Base-by-base conservation (phyloP, 2,329 filamentous ascomycete species). In the Talaromyces sp. region DNA sequence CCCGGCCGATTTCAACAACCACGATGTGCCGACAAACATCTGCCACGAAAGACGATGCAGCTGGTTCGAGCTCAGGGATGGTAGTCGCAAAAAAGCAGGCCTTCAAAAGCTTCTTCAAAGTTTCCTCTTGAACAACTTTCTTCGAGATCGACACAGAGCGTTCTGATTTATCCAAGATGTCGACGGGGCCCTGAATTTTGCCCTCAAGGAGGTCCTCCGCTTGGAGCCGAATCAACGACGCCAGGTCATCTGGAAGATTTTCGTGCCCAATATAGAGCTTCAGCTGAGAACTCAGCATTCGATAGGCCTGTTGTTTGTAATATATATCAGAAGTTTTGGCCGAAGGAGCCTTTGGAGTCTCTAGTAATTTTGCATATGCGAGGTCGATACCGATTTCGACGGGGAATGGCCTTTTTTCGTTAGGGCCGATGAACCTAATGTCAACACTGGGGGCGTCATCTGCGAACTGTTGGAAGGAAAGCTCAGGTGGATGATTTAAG, bases 261-360 rank as follows among this genome's bases (percentile, higher is more conserved):
- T 99, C 95, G 64, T 87, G 87, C 4, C 95, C 95, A 61, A 99
- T 89, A 60, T 94, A 87, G 34, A 99, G 81, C 78, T 98, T 99
- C 58, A 96, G 81, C 69, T 98, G 93, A 0, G 92, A 85, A 67
- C 89, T 92, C 70, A 99, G 87, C 69, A 98, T 83, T 64, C 92
- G 88, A 67, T 97, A 87, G 0, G 96, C 91, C 76, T 99, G 92
- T 71, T 90, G 90, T 78, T 98, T 98, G 81, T 99, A 96, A 73
- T 91, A 95, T 0, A 81, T 80, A 69, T 98, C 94, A 40, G 90
- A 75, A n/a, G 73, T 87, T 62, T 82, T 88, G 3, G 79, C 78
- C 23, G 81, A 76, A 14, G 81, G 73, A 1, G 79, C 77, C 73
- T 90, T 94, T 0, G 91, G 88, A 1, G 86, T 76, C 70, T 98